phyloP scores from a whole-genome alignment of 345 rosid species.

The Firmiana major region DNA sequence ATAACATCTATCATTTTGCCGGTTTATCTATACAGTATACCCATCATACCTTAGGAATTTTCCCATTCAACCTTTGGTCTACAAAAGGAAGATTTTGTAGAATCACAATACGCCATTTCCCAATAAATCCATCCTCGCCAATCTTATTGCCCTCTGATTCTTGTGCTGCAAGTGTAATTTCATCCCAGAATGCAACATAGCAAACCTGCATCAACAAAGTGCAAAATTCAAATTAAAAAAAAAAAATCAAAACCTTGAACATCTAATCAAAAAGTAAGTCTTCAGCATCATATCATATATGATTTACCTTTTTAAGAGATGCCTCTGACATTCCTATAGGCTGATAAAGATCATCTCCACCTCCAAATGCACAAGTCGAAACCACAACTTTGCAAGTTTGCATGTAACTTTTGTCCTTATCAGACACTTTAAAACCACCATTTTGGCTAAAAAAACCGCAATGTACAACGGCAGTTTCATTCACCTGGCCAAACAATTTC shows the following conservation, averaged over 20 bases:
- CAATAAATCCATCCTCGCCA: constrained; percentile 53
- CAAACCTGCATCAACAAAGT: constrained; percentile 62
- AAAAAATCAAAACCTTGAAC: neutral
- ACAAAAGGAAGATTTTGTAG: constrained; percentile 76
- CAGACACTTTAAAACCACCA: constrained; percentile 70
- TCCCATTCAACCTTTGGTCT: constrained; percentile 91
- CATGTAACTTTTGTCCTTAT: constrained; percentile 68
- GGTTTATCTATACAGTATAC: neutral
- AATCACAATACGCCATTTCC: constrained; percentile 83
- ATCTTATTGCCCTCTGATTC: constrained; percentile 49
- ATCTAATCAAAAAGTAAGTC: constrained; percentile 5
- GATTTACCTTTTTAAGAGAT: constrained; percentile 63
- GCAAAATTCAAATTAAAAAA: constrained; percentile 3
- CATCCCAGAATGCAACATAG: constrained; percentile 95
- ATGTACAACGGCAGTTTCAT: constrained; percentile 55
- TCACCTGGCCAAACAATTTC: constrained; percentile 43
- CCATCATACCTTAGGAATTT: constrained; percentile 78
- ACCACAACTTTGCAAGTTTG: constrained; percentile 60
- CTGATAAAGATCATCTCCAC: constrained; percentile 91
- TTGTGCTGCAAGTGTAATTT: constrained; percentile 70
- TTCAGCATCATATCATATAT: constrained; percentile 1
- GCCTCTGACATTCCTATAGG: constrained; percentile 81
- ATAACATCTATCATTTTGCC: neutral
- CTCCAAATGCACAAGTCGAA: constrained; percentile 95
- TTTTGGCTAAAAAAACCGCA: constrained; percentile 79